Conservation (phyloP, 345 rosid genomes). For the Eucalyptus guilfoylei region DNA sequence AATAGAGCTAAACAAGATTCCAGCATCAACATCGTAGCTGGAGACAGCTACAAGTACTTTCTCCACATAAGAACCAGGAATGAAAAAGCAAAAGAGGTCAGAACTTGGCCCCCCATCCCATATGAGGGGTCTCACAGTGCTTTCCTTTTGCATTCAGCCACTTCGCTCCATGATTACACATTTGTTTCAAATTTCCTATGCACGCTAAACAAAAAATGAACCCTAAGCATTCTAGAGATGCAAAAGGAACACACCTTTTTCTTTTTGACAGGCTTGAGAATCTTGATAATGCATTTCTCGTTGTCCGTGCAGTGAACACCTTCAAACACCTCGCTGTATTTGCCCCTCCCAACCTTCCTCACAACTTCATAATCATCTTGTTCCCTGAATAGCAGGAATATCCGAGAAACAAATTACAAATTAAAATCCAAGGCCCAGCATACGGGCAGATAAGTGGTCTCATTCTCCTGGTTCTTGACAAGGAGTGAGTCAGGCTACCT, state of each 20-base stretch:
- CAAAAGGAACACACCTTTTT: conserved; percentile 55
- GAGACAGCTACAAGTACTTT: neutral
- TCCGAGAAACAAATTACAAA: neutral
- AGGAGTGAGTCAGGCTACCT: neutral
- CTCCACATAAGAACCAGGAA: neutral
- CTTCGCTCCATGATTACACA: neutral
- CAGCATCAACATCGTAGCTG: neutral
- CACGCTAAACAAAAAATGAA: neutral
- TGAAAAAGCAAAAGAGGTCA: neutral
- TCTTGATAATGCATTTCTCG: conserved; percentile 89
- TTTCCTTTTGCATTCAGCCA: neutral
- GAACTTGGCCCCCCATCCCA: neutral
- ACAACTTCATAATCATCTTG: conserved; percentile 96
- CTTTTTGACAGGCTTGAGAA: conserved; percentile 96
- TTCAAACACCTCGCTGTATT: conserved; percentile 95
- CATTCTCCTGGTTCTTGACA: neutral
- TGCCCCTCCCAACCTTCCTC: conserved; percentile 93
- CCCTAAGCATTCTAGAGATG: neutral
- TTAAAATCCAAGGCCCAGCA: neutral
- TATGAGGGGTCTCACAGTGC: neutral
- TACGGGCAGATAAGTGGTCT: neutral
- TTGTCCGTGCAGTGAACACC: conserved; percentile 73
- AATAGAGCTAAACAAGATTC: neutral
- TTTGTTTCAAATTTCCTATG: neutral
- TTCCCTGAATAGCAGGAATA: conserved; percentile 33